Evolutionary conservation across 805 yeast genomes (phyloP), one percentile per base, ranked within the genome.

Genomic region (Candida pseudofarinosa): DNA sequence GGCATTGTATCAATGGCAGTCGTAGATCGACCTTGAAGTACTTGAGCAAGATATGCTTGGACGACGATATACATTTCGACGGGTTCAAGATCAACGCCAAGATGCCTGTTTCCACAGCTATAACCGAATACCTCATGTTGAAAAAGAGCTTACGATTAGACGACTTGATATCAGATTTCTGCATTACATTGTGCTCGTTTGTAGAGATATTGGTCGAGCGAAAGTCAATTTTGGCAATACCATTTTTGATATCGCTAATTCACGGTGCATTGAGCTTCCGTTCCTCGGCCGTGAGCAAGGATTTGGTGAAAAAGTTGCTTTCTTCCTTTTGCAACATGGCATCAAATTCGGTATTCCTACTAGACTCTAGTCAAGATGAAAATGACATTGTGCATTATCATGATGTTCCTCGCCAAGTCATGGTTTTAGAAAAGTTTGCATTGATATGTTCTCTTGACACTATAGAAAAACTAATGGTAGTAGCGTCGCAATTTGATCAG

Each of bases 241-340:
- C 93, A 1, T 83, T 80, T 54, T 48, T 85, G 12, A 54, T 83
- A 2, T 69, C 85, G 0, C 51, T 85, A 33, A 62, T 84, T 32
- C 79, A 79, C 50, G 76, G 77, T 40, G 54, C 79, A 1, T 58
- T 83, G 4, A 69, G 60, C 16, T 86, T 80, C 59, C 68, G 86
- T 53, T 82, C 86, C 1, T 75, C 77, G 43, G 89, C 91, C 0
- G 69, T 82, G 1, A 66, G 64, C 16, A 59, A 53, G 31, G 52
- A 56, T 12, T 63, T 73, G 18, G 55, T 64, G 2, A 35, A 41
- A 17, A 30, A 33, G 2, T 43, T 63, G n/a, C 41, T 59, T 3
- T 37, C 34, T 5, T 40, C 37, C 16, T 42, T 60, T 4, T 48
- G 54, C 23, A 38, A 20, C 3, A 41, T 67, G 2, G 47, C 60